Percentiles rank a stretch among this genome's conserved stretches.
Evolutionary conservation across 805 yeast genomes (phyloP).

Genomic region (Monosporozyma unispora): DNA sequence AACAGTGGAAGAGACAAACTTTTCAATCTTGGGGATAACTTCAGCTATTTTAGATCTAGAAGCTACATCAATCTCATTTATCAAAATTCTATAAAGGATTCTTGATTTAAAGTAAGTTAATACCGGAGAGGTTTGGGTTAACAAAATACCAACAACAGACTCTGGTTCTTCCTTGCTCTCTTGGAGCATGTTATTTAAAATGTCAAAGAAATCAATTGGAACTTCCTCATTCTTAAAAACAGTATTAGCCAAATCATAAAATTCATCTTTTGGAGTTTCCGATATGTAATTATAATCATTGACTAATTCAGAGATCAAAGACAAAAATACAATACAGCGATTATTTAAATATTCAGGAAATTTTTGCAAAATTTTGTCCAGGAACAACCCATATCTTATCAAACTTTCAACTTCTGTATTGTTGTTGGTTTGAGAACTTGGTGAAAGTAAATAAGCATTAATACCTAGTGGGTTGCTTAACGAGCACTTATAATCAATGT

Average conservation of each 20-base stretch:
- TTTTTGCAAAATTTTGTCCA: slow-evolving; percentile 14
- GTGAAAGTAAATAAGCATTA: slow-evolving; percentile 25
- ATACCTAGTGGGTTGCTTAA: slow-evolving; percentile 41
- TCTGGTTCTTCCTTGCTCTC: not conserved
- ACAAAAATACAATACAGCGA: slow-evolving; percentile 20
- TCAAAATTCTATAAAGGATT: slow-evolving; percentile 27
- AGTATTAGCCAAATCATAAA: slow-evolving; percentile 13
- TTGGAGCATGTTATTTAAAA: not conserved
- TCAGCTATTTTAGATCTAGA: slow-evolving; percentile 21
- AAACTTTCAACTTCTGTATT: not conserved
- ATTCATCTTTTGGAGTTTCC: slow-evolving; percentile 12
- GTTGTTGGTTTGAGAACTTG: not conserved
- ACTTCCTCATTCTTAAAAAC: slow-evolving; percentile 10
- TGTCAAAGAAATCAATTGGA: not conserved
- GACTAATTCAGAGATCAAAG: slow-evolving; percentile 31
- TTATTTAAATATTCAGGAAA: slow-evolving; percentile 9
- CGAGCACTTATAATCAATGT: slow-evolving; percentile 33
- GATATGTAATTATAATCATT: slow-evolving; percentile 33
- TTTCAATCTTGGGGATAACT: slow-evolving; percentile 21
- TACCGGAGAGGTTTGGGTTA: not conserved
- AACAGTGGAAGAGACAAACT: slow-evolving; percentile 29
- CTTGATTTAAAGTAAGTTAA: slow-evolving; percentile 29
- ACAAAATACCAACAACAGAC: not conserved
- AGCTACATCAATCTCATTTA: slow-evolving; percentile 25
- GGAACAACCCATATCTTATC: slow-evolving; percentile 10